Conservation (phyloP, 495 filamentous ascomycete species). For the Entonaema liquescens region DNA sequence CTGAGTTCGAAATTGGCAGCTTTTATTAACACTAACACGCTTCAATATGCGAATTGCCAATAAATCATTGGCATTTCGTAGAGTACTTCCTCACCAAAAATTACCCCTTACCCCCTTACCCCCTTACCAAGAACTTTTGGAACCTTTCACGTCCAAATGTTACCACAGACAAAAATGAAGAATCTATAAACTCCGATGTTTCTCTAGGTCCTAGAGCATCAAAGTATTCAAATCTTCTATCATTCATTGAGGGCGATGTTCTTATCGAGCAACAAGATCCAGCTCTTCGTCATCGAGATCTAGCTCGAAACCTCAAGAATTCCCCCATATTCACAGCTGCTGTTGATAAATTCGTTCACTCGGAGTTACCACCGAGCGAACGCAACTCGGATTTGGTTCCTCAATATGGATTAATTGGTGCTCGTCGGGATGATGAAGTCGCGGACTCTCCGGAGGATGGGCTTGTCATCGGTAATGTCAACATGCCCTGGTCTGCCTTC, state of each 20-base stretch:
- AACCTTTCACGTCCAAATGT: background rate
- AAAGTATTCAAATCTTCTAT: background rate
- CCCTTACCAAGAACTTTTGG: background rate
- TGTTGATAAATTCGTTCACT: conserved; percentile 38
- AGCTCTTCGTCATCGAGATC: background rate
- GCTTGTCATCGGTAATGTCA: conserved; percentile 64
- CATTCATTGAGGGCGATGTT: background rate
- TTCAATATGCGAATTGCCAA: background rate
- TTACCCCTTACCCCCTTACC: too few species aligned
- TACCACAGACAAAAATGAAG: background rate
- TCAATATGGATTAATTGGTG: conserved; percentile 31
- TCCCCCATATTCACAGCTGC: conserved; percentile 39
- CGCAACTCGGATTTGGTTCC: conserved; percentile 6
- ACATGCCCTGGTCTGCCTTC: conserved; percentile 64
- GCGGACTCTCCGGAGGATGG: conserved; percentile 41
- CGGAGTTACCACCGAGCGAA: conserved; percentile 10
- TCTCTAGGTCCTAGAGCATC: background rate
- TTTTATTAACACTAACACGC: background rate
- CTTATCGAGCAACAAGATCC: background rate
- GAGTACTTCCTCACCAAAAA: background rate
- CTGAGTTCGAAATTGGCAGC: background rate
- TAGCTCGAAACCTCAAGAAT: conserved; percentile 22
- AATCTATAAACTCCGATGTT: background rate
- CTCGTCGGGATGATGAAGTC: background rate
- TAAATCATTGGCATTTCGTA: background rate